Conservation (phyloP, 306 rosid species). For the Ziziphus jujuba region DNA sequence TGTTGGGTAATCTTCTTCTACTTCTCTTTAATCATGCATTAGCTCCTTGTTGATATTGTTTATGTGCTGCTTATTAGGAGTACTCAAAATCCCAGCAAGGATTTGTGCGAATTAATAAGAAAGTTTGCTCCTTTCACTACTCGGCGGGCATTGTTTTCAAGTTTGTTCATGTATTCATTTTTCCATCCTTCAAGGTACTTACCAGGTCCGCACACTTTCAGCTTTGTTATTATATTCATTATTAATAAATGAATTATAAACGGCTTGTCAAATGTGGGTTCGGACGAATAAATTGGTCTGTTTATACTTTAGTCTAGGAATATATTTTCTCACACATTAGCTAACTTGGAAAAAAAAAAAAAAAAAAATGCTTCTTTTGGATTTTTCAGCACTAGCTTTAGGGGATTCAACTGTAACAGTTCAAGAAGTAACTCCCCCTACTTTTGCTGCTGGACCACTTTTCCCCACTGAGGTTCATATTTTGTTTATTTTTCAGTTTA, state of each 20-base stretch:
- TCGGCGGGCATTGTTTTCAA: slow-evolving; percentile 65
- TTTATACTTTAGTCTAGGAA: too few relatives aligned
- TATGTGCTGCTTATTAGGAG: slow-evolving; percentile 35
- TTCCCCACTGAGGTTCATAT: slow-evolving; percentile 79
- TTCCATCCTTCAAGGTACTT: slow-evolving; percentile 88
- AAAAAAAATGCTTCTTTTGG: slow-evolving; percentile 6
- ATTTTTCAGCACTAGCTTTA: slow-evolving; percentile 74
- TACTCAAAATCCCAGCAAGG: slow-evolving; percentile 42
- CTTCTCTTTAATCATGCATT: slow-evolving; percentile 9
- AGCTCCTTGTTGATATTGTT: background rate
- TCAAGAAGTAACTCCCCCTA: slow-evolving; percentile 78
- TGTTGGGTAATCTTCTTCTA: background rate
- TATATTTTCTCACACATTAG: background rate
- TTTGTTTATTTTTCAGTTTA: slow-evolving; percentile 9
- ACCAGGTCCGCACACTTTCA: slow-evolving; percentile 77
- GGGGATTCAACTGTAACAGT: slow-evolving; percentile 84
- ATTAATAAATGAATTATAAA: background rate
- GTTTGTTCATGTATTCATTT: slow-evolving; percentile 57
- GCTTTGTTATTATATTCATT: slow-evolving; percentile 26
- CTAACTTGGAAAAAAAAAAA: too few relatives aligned
- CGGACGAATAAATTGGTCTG: too few relatives aligned
- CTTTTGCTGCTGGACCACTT: slow-evolving; percentile 65
- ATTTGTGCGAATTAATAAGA: slow-evolving; percentile 32
- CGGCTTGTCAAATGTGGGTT: too few relatives aligned
- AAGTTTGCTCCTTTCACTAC: slow-evolving; percentile 43